phyloP scores from a whole-genome alignment of 129 eudicot genomes.

The Flaveria robusta region DNA sequence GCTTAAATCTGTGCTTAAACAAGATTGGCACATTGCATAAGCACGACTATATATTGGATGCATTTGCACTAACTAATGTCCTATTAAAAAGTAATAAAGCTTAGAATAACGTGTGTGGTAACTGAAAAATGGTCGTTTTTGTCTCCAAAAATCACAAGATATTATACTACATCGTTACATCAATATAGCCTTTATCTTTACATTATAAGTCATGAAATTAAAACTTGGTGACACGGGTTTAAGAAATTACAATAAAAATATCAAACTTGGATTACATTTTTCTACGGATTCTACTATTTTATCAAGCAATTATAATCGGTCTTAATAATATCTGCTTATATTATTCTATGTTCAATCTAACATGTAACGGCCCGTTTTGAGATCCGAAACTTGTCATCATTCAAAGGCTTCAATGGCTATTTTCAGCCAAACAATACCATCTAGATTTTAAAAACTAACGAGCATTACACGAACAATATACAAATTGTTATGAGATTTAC shows the following conservation, averaged over 20 bases:
- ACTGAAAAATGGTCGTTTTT: background rate
- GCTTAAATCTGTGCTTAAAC: conserved; percentile 42
- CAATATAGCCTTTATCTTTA: too few relatives aligned
- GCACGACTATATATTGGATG: background rate
- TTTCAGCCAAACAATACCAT: background rate
- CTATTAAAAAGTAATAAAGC: background rate
- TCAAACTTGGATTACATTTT: too few relatives aligned
- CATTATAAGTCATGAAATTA: too few relatives aligned
- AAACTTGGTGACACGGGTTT: too few relatives aligned
- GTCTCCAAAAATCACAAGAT: background rate
- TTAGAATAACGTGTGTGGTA: background rate
- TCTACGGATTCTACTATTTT: too few relatives aligned
- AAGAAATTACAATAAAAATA: too few relatives aligned
- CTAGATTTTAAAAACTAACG: background rate
- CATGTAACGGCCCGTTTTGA: too few relatives aligned
- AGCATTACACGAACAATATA: background rate
- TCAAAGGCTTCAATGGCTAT: background rate
- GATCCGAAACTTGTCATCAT: background rate
- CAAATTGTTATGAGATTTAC: background rate
- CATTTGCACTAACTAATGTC: background rate
- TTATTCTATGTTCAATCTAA: too few relatives aligned
- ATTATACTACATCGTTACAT: too few relatives aligned
- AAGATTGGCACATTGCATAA: conserved; percentile 38
- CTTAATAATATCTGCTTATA: too few relatives aligned
- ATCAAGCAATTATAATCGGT: too few relatives aligned